Conservation (phyloP, 2,329 filamentous ascomycete genomes). For the Grosmannia huntii region DNA sequence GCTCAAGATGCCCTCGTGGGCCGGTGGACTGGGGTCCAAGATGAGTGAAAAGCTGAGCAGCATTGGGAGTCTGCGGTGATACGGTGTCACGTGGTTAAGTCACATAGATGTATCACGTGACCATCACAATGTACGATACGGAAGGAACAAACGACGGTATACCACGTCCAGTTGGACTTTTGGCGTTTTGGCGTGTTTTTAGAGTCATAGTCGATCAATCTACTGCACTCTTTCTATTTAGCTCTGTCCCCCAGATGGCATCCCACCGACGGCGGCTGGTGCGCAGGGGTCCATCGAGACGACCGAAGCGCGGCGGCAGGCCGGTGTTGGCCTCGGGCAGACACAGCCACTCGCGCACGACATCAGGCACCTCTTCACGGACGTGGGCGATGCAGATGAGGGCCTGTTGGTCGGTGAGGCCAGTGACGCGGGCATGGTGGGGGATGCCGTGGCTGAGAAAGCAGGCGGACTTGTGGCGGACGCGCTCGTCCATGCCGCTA, state of each 20-base stretch:
- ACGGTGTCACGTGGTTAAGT: neutral
- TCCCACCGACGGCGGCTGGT: constrained; percentile 46
- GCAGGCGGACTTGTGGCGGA: constrained; percentile 75
- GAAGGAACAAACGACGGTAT: too few relatives aligned
- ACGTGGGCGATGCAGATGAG: constrained; percentile 88
- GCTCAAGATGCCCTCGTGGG: constrained; percentile 40
- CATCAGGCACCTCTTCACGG: constrained; percentile 77
- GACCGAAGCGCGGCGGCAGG: constrained; percentile 48
- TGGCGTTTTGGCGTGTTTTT: neutral
- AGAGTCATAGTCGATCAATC: neutral
- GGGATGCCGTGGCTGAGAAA: constrained; percentile 57
- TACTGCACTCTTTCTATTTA: neutral
- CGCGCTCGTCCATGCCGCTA: constrained; percentile 67
- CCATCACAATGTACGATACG: too few relatives aligned
- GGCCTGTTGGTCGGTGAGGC: constrained; percentile 60
- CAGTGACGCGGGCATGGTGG: constrained; percentile 27
- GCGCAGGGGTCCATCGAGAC: constrained; percentile 47
- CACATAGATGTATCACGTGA: too few relatives aligned
- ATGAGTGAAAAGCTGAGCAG: constrained; percentile 37
- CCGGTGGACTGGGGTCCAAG: constrained; percentile 27
- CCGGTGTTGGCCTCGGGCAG: constrained; percentile 63
- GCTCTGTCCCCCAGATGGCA: constrained; percentile 45
- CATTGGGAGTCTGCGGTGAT: constrained; percentile 28
- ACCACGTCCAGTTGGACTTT: neutral
- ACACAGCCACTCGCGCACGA: constrained; percentile 74